Evolutionary conservation across 495 filamentous ascomycete species (phyloP).

Genomic region (Podospora pseudoanserina): DNA sequence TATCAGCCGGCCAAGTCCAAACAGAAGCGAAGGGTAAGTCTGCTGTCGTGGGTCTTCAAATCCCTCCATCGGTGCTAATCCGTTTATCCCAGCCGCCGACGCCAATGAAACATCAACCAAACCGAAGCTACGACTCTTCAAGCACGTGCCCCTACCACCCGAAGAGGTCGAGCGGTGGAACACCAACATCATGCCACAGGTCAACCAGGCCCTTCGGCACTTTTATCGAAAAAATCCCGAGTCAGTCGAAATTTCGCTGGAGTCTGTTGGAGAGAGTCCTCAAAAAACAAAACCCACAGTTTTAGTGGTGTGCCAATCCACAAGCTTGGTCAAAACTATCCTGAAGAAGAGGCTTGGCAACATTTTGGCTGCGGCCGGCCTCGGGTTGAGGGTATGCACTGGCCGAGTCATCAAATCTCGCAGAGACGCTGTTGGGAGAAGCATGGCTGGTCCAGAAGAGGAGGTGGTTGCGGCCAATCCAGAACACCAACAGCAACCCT

Average conservation of each 20-base stretch:
- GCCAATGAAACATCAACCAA: conserved; percentile 16
- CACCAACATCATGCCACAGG: conserved; percentile 62
- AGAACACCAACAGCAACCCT: conserved; percentile 67
- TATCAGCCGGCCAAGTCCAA: neutral
- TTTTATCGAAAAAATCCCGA: conserved; percentile 66
- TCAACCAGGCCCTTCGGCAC: conserved; percentile 55
- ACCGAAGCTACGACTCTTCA: conserved; percentile 47
- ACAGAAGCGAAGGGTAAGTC: conserved; percentile 1
- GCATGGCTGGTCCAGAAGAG: conserved; percentile 36
- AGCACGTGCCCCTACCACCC: conserved; percentile 51
- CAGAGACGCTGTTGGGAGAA: conserved; percentile 41
- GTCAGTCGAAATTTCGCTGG: conserved; percentile 69
- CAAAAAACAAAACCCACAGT: conserved; percentile 68
- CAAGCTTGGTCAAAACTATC: conserved; percentile 65
- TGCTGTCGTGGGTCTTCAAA: neutral
- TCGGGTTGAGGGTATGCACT: conserved; percentile 59
- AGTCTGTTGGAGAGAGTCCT: conserved; percentile 66
- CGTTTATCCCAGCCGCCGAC: neutral
- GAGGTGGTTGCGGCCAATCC: conserved; percentile 51
- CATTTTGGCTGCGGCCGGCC: conserved; percentile 53
- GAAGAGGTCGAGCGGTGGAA: conserved; percentile 70
- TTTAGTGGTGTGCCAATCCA: conserved; percentile 70
- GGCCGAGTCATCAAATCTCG: conserved; percentile 66
- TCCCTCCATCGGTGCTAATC: neutral
- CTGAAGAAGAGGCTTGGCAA: conserved; percentile 63